A percentile compares a stretch with the other conserved stretches of the same genome.
Evolutionary conservation across 1,284 basidiomycete species (phyloP).

Genomic region (Calocybe gambosa): DNA sequence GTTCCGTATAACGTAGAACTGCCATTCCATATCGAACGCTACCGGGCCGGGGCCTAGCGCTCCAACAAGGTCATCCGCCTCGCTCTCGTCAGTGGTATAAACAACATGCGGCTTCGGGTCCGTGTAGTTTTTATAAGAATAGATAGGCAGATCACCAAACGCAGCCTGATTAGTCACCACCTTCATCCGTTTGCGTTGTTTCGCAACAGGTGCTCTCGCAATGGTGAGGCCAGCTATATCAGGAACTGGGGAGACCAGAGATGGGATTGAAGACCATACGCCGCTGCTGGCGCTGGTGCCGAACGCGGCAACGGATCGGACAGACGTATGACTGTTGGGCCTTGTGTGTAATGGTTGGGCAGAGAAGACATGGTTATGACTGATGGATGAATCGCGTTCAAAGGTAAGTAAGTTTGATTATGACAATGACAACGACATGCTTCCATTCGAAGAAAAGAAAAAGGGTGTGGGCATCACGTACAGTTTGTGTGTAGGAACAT

Average conservation of each 20-base stretch:
- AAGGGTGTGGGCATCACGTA: no score
- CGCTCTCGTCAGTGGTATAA: conserved; percentile 23
- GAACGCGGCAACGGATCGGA: not conserved
- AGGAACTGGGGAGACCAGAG: not conserved
- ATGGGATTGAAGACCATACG: not conserved
- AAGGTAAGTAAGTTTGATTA: no score
- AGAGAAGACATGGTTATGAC: not conserved
- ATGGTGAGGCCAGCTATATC: not conserved
- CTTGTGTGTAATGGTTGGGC: not conserved
- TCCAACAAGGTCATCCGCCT: conserved; percentile 25
- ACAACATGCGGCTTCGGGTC: conserved; percentile 21
- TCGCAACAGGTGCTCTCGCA: not conserved
- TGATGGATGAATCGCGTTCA: no score
- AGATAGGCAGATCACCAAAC: conserved; percentile 15
- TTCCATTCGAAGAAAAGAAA: no score
- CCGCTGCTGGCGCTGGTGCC: not conserved
- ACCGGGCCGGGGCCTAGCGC: conserved; percentile 31
- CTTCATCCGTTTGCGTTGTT: not conserved
- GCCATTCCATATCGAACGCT: conserved; percentile 62
- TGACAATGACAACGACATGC: no score
- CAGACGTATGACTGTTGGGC: not conserved
- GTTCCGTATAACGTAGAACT: conserved; percentile 28
- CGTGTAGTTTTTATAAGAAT: conserved; percentile 25
- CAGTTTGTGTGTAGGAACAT: no score
- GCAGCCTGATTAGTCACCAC: not conserved